Evolutionary conservation across 1,284 basidiomycete genomes (phyloP).

Genomic region (Pholiota adiposa): DNA sequence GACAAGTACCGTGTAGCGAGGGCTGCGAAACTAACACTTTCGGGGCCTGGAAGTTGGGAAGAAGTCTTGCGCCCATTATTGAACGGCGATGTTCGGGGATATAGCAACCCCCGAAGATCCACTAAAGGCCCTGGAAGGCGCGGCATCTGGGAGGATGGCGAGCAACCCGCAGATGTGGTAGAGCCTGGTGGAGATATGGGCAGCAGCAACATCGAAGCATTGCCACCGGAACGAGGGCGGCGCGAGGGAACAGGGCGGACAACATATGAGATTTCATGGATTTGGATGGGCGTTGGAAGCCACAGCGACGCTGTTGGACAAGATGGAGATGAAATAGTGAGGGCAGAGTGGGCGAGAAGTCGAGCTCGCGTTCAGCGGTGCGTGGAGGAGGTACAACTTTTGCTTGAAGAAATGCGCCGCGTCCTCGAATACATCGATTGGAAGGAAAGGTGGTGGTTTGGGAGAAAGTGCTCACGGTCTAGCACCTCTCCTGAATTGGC

Average conservation of each 20-base stretch:
- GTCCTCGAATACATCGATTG: conserved; percentile 9
- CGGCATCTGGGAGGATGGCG: conserved; percentile 11
- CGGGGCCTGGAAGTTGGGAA: conserved; percentile 11
- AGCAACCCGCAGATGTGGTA: background rate
- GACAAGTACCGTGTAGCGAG: conserved; percentile 4
- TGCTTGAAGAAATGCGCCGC: conserved; percentile 17
- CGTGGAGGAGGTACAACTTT: conserved; percentile 10
- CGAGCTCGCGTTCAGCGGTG: conserved; percentile 7
- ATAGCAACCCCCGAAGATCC: background rate
- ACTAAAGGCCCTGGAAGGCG: background rate
- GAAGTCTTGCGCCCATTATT: background rate
- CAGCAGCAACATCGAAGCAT: background rate
- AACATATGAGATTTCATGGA: conserved; percentile 10
- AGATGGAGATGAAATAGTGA: background rate
- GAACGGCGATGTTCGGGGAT: conserved; percentile 8
- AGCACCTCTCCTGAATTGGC: background rate
- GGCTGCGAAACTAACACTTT: background rate
- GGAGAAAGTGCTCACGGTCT: too few species aligned
- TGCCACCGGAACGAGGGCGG: background rate
- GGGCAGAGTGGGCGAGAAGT: conserved; percentile 14
- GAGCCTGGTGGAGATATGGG: too few species aligned
- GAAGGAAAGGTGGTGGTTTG: conserved; percentile 10
- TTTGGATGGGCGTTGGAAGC: conserved; percentile 8
- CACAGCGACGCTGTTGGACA: background rate
- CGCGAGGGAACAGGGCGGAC: background rate